phyloP scores from a whole-genome alignment of 1,284 basidiomycete genomes.

The Singerocomus rubriflavus region DNA sequence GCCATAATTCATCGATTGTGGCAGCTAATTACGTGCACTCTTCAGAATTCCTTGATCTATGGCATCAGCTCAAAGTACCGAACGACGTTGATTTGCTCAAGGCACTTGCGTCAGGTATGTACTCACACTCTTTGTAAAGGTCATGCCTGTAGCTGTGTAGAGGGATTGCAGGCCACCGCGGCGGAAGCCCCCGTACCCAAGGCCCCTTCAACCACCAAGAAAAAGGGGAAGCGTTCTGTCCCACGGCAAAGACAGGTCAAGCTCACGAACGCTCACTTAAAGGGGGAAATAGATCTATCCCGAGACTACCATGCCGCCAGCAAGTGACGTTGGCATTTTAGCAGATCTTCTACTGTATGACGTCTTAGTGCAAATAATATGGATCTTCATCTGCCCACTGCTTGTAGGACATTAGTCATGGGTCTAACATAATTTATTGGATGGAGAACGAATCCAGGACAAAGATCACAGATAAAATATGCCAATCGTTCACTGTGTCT shows the following conservation, averaged over 20 bases:
- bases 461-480: background rate
- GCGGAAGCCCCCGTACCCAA: conserved; percentile 54
- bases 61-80: conserved; percentile 82
- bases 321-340: conserved; percentile 14
- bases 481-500: conserved; percentile 12
- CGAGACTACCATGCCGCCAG: conserved; percentile 54
- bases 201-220: conserved; percentile 53
- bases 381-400: background rate
- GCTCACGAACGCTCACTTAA: conserved; percentile 86
- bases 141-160: conserved; percentile 33
- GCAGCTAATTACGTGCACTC: conserved; percentile 3
- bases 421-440: background rate
- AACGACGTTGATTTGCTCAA: conserved; percentile 79
- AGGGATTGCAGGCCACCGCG: conserved; percentile 74
- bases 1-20: background rate
- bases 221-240: conserved; percentile 79
- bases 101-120: conserved; percentile 65
- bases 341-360: background rate
- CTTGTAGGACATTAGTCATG: background rate
- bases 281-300: conserved; percentile 79
- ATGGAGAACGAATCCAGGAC: no score
- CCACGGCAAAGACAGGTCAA: conserved; percentile 73
- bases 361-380: background rate
- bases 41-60: conserved; percentile 81
- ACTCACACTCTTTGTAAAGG: conserved; percentile 6